These are phyloP conservation scores for Haberlea rhodopensis DNA, from an alignment of 257 asterid genomes.

Conservation along the genomic window DNA sequence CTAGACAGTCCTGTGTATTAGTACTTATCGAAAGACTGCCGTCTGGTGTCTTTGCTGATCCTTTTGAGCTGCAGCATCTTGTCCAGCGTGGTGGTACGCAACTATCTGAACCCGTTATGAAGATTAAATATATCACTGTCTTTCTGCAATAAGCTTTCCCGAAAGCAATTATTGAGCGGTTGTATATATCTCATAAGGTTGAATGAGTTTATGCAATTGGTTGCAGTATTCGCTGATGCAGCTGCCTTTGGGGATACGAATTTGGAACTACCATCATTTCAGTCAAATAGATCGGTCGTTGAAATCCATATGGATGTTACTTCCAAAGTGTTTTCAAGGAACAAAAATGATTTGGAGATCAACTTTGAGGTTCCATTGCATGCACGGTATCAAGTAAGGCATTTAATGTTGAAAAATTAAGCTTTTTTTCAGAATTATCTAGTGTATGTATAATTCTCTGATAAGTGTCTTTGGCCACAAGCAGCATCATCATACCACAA, in stretches of 20 bases:
- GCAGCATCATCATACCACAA: too few relatives aligned
- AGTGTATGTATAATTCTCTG: too few relatives aligned
- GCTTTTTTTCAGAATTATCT: too few relatives aligned
- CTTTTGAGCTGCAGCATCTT: slow-evolving; percentile 85
- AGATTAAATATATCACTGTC: too few relatives aligned
- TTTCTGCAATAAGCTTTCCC: not conserved
- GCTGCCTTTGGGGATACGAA: slow-evolving; percentile 86
- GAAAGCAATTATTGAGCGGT: not conserved
- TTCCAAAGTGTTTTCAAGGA: slow-evolving; percentile 29
- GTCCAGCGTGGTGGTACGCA: slow-evolving; percentile 66
- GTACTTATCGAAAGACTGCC: slow-evolving; percentile 66
- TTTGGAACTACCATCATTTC: slow-evolving; percentile 76
- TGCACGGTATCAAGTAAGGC: slow-evolving; percentile 68
- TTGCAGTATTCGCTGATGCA: slow-evolving; percentile 58
- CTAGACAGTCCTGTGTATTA: slow-evolving; percentile 48
- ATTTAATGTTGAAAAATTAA: too few relatives aligned
- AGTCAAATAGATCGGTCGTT: slow-evolving; percentile 66
- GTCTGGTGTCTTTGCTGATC: slow-evolving; percentile 81
- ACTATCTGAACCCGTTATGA: not conserved
- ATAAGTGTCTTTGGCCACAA: too few relatives aligned
- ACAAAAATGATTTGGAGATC: slow-evolving; percentile 38
- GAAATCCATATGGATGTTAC: slow-evolving; percentile 60
- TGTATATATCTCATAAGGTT: slow-evolving; percentile 1
- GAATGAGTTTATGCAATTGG: slow-evolving; percentile 6
- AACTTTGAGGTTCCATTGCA: slow-evolving; percentile 64